Percentiles rank a stretch among this genome's conserved stretches.
phyloP scores from a whole-genome alignment of 805 yeast genomes.

The Saccharomycopsis sp. region DNA sequence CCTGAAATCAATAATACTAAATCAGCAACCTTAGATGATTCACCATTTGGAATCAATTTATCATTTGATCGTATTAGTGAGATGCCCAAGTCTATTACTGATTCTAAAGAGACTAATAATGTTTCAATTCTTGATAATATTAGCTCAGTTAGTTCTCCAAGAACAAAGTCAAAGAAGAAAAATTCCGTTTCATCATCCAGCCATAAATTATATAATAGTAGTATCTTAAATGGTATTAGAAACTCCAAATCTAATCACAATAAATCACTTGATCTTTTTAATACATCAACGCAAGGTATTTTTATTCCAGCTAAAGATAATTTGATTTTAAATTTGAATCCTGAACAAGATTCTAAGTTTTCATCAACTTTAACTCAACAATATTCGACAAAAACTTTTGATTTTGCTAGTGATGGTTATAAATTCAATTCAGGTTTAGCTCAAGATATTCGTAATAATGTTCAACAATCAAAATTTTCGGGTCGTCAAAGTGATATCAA shows the following conservation, averaged over 20 bases:
- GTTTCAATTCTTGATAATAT: background rate
- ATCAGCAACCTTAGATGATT: slow-evolving; percentile 16
- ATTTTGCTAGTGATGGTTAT: background rate
- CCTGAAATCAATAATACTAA: too few species aligned
- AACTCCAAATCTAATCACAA: slow-evolving; percentile 4
- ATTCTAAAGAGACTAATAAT: background rate
- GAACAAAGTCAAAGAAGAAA: background rate
- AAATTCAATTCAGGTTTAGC: background rate
- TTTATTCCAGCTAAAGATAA: slow-evolving; percentile 9
- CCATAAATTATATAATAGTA: slow-evolving; percentile 2
- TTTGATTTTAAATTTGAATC: slow-evolving; percentile 9
- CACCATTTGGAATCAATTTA: slow-evolving; percentile 17
- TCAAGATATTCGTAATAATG: background rate
- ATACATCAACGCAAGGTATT: slow-evolving; percentile 3
- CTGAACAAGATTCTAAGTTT: background rate
- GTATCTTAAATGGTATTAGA: slow-evolving; percentile 12
- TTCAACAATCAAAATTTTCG: background rate
- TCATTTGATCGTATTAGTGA: slow-evolving; percentile 5
- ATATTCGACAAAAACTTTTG: slow-evolving; percentile 9
- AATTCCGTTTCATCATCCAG: background rate
- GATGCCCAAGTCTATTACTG: slow-evolving; percentile 16
- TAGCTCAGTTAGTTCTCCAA: background rate
- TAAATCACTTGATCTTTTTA: background rate
- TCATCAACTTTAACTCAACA: slow-evolving; percentile 2
- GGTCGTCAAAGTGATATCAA: slow-evolving; percentile 21